phyloP scores from a whole-genome alignment of 768 basidiomycete genomes.

The Leccinum longicurvipes region DNA sequence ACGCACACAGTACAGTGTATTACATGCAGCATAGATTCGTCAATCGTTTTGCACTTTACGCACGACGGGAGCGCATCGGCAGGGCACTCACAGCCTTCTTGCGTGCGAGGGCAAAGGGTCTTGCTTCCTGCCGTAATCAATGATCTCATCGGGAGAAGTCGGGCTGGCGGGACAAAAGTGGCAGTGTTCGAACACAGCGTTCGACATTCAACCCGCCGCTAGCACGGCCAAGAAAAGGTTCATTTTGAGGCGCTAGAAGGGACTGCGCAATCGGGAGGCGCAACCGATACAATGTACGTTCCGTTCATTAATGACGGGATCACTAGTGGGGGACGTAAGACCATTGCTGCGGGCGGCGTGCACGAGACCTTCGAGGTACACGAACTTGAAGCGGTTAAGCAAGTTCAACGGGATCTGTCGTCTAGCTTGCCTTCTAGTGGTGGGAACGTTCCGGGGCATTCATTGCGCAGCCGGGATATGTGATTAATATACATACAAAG shows the following conservation, averaged over 20 bases:
- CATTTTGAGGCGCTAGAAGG: too few relatives aligned
- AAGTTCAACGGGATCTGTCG: neutral
- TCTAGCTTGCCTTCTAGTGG: neutral
- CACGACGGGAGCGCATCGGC: neutral
- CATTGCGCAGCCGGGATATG: neutral
- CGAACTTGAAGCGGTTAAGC: neutral
- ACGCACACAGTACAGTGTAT: neutral
- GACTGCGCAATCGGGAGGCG: conserved; percentile 13
- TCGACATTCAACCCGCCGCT: neutral
- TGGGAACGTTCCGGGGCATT: neutral
- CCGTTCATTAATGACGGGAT: neutral
- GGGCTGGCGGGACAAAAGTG: neutral
- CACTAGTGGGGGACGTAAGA: neutral
- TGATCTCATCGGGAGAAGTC: neutral
- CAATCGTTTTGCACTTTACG: neutral
- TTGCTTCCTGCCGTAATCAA: conserved; percentile 14
- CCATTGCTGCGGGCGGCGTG: neutral
- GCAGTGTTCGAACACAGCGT: conserved; percentile 13
- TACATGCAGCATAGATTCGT: neutral
- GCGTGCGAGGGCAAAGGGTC: neutral
- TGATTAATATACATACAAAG: neutral
- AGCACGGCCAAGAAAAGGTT: neutral
- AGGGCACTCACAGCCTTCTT: conserved; percentile 12
- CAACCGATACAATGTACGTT: neutral
- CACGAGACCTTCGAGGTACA: too few relatives aligned